Evolutionary conservation across 345 rosid species (phyloP).

Genomic region (Melaleuca quinquenervia): DNA sequence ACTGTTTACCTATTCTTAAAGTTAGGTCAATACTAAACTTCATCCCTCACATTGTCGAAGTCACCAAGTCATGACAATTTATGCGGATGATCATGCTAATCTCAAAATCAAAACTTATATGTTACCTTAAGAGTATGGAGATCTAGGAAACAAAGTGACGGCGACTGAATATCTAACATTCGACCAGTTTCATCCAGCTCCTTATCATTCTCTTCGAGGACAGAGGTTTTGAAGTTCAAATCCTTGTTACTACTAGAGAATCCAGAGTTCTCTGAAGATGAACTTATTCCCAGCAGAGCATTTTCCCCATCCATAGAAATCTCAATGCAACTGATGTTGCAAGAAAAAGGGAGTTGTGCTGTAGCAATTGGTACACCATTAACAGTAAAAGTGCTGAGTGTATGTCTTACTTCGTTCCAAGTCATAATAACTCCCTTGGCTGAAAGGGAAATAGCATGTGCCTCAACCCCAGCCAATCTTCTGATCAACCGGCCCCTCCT

Average conservation of each 20-base stretch:
- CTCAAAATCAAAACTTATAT: neutral
- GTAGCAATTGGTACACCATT: slow-evolving; percentile 59
- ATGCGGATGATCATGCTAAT: neutral
- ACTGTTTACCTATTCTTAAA: neutral
- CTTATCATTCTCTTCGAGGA: slow-evolving; percentile 19
- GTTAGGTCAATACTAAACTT: neutral
- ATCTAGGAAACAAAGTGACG: slow-evolving; percentile 81
- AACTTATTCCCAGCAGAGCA: slow-evolving; percentile 67
- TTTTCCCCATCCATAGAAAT: slow-evolving; percentile 67
- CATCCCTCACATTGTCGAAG: neutral
- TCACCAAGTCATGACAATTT: neutral
- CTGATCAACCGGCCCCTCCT: slow-evolving; percentile 85
- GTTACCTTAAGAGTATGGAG: slow-evolving; percentile 70
- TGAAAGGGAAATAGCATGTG: slow-evolving; percentile 76
- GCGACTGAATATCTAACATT: slow-evolving; percentile 42
- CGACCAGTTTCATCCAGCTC: slow-evolving; percentile 26
- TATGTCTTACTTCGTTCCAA: slow-evolving; percentile 53
- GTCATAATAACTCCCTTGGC: slow-evolving; percentile 71
- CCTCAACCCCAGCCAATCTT: slow-evolving; percentile 66
- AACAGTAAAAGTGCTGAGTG: slow-evolving; percentile 61
- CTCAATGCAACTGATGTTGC: slow-evolving; percentile 74
- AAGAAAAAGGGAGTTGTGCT: slow-evolving; percentile 55
- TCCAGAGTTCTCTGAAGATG: slow-evolving; percentile 19
- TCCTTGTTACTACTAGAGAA: slow-evolving; percentile 5
- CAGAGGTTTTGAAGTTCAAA: slow-evolving; percentile 11